Conservation (phyloP, 148 eudicot species). For the Heliosperma pusillum region DNA sequence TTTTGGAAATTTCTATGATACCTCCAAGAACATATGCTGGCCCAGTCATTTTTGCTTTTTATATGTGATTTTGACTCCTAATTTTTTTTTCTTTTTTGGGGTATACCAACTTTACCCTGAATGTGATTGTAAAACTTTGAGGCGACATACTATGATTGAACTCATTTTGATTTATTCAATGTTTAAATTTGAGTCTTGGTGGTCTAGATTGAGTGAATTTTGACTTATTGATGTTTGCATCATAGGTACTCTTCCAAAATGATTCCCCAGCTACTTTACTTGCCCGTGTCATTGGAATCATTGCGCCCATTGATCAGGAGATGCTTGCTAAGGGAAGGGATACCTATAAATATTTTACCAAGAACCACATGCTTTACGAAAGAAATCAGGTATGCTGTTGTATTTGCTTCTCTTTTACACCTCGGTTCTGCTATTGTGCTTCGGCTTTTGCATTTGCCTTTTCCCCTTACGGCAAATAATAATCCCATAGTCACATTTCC, state of each 20-base stretch:
- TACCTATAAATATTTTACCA: constrained; percentile 89
- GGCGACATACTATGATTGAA: neutral
- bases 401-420: neutral
- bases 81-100: too few species aligned
- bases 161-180: neutral
- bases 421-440: constrained; percentile 4
- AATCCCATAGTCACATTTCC: neutral
- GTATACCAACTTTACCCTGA: neutral
- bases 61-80: neutral
- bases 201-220: constrained; percentile 7
- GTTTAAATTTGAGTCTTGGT: neutral
- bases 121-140: neutral
- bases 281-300: constrained; percentile 91
- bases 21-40: neutral
- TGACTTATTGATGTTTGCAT: constrained; percentile 11
- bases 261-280: constrained; percentile 98
- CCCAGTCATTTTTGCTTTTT: neutral
- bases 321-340: constrained; percentile 98
- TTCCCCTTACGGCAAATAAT: too few species aligned
- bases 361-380: constrained; percentile 99
- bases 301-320: constrained; percentile 74
- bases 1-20: neutral
- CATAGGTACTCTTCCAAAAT: constrained; percentile 95
- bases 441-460: neutral
- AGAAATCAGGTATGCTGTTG: constrained; percentile 74